Conservation (phyloP, 1,284 basidiomycete species). For the Ustilago sp. region DNA sequence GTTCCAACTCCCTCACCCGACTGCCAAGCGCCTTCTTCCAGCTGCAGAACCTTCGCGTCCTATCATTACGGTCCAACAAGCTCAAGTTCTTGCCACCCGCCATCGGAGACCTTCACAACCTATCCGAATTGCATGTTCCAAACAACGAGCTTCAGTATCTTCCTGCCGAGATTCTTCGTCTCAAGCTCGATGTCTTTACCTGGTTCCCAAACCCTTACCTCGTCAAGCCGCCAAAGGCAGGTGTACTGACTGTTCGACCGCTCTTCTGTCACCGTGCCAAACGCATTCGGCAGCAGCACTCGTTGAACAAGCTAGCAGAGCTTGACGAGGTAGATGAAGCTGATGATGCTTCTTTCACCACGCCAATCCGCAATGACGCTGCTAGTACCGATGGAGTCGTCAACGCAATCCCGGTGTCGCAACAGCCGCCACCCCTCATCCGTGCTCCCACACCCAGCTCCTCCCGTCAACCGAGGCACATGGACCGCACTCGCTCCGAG, state of each 20-base stretch:
- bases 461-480: conserved; percentile 15
- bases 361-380: conserved; percentile 20
- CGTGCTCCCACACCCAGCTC: conserved; percentile 26
- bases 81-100: conserved; percentile 61
- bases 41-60: conserved; percentile 62
- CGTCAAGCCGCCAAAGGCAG: conserved; percentile 39
- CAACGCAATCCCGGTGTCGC: not conserved
- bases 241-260: conserved; percentile 40
- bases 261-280: conserved; percentile 28
- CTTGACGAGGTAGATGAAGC: conserved; percentile 27
- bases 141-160: conserved; percentile 62
- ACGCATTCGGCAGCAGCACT: conserved; percentile 24
- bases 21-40: conserved; percentile 66
- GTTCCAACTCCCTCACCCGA: conserved; percentile 55
- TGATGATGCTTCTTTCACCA: conserved; percentile 31
- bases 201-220: conserved; percentile 65
- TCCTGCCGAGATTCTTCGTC: conserved; percentile 64
- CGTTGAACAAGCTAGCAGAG: conserved; percentile 18
- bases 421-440: conserved; percentile 44
- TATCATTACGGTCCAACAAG: conserved; percentile 66
- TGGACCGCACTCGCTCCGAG: conserved; percentile 45
- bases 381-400: not conserved
- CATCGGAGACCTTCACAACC: conserved; percentile 61
- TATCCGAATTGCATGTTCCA: conserved; percentile 63
- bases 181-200: conserved; percentile 59